Percentiles rank a stretch among this genome's conserved stretches.
These are phyloP conservation scores for Cruciata laevipes DNA, from an alignment of 257 asterid species.

Conservation along the genomic window DNA sequence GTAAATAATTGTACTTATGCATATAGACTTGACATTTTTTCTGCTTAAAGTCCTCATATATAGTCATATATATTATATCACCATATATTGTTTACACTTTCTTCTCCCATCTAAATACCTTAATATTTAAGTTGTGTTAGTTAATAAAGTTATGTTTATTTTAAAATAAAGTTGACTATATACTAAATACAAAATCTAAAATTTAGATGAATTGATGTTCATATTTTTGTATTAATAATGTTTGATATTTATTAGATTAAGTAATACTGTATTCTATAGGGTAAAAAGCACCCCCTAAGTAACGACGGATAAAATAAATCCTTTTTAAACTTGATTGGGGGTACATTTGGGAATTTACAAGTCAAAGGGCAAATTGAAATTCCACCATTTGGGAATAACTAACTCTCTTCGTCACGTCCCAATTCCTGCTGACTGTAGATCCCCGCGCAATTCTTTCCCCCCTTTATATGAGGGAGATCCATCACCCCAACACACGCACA, in stretches of 20 bases:
- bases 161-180: too few relatives aligned
- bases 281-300: too few relatives aligned
- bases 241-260: too few relatives aligned
- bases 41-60: neutral
- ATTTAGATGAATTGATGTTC: too few relatives aligned
- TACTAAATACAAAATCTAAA: too few relatives aligned
- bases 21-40: too few relatives aligned
- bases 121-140: neutral
- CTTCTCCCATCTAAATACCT: neutral
- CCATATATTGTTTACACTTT: neutral
- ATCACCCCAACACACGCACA: neutral
- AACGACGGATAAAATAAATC: too few relatives aligned
- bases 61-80: too few relatives aligned
- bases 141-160: too few relatives aligned
- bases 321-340: too few relatives aligned
- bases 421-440: neutral
- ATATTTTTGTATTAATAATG: too few relatives aligned
- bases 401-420: neutral
- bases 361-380: neutral
- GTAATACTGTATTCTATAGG: too few relatives aligned
- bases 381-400: neutral
- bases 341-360: neutral
- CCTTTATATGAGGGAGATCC: neutral
- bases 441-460: neutral
- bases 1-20: neutral